Evolutionary conservation across 495 filamentous ascomycete species (phyloP).

Genomic region (Penicillium malachiteum): DNA sequence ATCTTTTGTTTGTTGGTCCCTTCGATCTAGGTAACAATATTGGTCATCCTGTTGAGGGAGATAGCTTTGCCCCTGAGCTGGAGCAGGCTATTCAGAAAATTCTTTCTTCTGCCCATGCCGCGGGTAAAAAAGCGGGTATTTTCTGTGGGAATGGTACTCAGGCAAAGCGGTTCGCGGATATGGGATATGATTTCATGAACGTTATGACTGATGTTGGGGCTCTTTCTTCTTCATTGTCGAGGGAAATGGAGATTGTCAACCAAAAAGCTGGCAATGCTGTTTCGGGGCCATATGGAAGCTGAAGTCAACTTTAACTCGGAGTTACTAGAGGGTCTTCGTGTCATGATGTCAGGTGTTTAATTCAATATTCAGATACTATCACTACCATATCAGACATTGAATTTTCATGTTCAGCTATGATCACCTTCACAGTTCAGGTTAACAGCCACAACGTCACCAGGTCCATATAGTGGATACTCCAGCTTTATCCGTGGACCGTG

Average conservation of each 20-base stretch:
- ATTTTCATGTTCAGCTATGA: too few relatives aligned
- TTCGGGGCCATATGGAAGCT: conserved; percentile 11
- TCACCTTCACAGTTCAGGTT: too few relatives aligned
- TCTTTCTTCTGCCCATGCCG: conserved; percentile 17
- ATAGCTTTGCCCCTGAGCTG: conserved; percentile 21
- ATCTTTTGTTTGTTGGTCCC: conserved; percentile 74
- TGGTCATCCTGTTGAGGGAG: conserved; percentile 8
- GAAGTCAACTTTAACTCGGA: too few relatives aligned
- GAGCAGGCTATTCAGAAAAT: conserved; percentile 23
- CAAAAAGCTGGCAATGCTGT: conserved; percentile 5
- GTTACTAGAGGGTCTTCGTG: too few relatives aligned
- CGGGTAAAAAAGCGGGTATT: conserved; percentile 25
- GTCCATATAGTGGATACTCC: too few relatives aligned
- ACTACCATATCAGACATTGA: too few relatives aligned
- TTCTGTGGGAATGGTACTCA: conserved; percentile 6
- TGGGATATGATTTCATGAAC: conserved; percentile 11
- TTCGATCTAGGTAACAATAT: conserved; percentile 31
- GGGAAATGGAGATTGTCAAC: conserved; percentile 7
- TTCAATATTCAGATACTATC: too few relatives aligned
- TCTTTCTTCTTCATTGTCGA: conserved; percentile 8
- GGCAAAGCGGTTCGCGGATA: conserved; percentile 7
- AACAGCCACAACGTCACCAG: too few relatives aligned
- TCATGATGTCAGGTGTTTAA: too few relatives aligned
- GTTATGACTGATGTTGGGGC: conserved; percentile 8
- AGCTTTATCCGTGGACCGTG: too few relatives aligned